A percentile compares a stretch with the other conserved stretches of the same genome.
Evolutionary conservation across 2,329 filamentous ascomycete species (phyloP).

Genomic region (Neoarthrinium moseri): DNA sequence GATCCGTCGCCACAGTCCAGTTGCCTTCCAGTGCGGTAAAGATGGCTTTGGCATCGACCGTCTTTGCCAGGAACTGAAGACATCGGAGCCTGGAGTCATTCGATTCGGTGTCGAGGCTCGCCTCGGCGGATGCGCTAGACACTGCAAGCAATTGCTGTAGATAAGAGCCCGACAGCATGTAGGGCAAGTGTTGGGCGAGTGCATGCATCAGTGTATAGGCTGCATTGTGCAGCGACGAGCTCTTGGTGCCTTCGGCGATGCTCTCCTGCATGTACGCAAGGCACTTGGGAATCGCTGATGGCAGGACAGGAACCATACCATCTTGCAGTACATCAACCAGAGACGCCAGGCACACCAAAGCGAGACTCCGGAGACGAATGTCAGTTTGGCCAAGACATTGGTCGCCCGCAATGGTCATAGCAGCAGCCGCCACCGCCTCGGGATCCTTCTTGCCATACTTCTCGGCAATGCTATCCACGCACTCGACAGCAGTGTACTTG

Average conservation of each 20-base stretch:
- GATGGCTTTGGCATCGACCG: conserved; percentile 74
- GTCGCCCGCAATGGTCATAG: conserved; percentile 72
- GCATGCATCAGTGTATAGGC: conserved; percentile 77
- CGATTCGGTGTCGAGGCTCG: conserved; percentile 59
- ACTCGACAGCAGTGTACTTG: conserved; percentile 83
- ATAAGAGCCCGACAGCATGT: conserved; percentile 78
- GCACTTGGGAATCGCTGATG: conserved; percentile 69
- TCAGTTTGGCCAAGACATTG: conserved; percentile 76
- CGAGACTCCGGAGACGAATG: conserved; percentile 72
- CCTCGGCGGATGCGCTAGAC: conserved; percentile 69
- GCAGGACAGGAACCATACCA: conserved; percentile 79
- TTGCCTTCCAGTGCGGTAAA: conserved; percentile 72
- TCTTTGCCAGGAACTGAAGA: conserved; percentile 71
- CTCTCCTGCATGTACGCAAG: conserved; percentile 70
- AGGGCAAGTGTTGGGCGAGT: conserved; percentile 80
- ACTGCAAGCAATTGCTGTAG: conserved; percentile 70
- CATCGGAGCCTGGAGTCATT: conserved; percentile 67
- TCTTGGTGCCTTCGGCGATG: conserved; percentile 49
- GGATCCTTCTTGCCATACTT: conserved; percentile 93
- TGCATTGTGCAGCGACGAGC: conserved; percentile 74
- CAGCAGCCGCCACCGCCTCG: conserved; percentile 71
- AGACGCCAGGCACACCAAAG: conserved; percentile 85
- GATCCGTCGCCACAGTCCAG: conserved; percentile 63
- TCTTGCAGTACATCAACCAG: conserved; percentile 86
- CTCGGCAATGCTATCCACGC: conserved; percentile 89